Evolutionary conservation across 2,329 filamentous ascomycete species (phyloP).

Genomic region (Trichophyton benhamiae): DNA sequence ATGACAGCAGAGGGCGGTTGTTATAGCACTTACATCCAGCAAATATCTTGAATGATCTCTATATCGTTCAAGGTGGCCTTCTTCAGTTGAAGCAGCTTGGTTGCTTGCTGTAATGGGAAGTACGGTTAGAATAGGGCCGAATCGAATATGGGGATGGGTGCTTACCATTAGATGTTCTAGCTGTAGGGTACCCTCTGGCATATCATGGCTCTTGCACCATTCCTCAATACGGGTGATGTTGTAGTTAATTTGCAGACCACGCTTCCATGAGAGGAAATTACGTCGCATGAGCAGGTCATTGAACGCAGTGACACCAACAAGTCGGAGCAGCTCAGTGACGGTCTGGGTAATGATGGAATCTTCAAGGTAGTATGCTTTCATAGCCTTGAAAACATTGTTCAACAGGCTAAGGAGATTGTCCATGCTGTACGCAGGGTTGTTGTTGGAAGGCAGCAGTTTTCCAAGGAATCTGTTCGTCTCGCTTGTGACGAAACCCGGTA

Average conservation of each 20-base stretch:
- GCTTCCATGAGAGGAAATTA: conserved; percentile 99
- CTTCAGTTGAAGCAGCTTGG: conserved; percentile 94
- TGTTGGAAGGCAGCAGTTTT: conserved; percentile 86
- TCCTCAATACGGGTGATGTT: conserved; percentile 99
- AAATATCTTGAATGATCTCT: conserved; percentile 99
- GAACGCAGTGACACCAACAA: conserved; percentile 95
- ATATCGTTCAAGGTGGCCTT: conserved; percentile 98
- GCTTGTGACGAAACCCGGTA: conserved; percentile 96
- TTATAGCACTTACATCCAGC: conserved; percentile 74
- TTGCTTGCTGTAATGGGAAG: conserved; percentile 59
- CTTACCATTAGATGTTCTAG: conserved; percentile 92
- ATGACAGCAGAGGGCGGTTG: background rate
- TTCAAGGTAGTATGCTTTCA: conserved; percentile 97
- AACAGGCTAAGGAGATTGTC: conserved; percentile 90
- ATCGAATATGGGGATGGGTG: conserved; percentile 5
- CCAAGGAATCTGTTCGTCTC: conserved; percentile 97
- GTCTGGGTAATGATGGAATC: conserved; percentile 93
- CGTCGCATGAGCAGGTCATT: conserved; percentile 95
- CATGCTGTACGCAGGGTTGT: conserved; percentile 95
- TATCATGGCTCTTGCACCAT: conserved; percentile 99
- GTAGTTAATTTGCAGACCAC: conserved; percentile 98
- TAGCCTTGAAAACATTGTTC: conserved; percentile 95
- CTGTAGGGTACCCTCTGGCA: conserved; percentile 95
- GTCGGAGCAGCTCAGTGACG: conserved; percentile 77
- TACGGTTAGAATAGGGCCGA: conserved; percentile 10